Evolutionary conservation across 2,329 filamentous ascomycete species (phyloP).

Genomic region (Botrytis tulipae): DNA sequence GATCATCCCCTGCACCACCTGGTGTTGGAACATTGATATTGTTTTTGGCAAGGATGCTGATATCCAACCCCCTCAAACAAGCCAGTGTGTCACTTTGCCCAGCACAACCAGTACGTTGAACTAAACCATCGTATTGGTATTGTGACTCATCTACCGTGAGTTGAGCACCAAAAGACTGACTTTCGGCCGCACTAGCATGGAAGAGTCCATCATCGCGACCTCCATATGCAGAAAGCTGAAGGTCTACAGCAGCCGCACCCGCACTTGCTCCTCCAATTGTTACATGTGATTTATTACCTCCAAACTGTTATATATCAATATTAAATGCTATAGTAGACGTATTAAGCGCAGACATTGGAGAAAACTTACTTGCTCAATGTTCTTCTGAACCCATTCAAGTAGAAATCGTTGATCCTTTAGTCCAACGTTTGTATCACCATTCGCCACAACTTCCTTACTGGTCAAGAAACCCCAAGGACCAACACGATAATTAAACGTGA

Average conservation of each 20-base stretch:
- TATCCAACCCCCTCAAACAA: conserved; percentile 48
- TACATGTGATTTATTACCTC: conserved; percentile 66
- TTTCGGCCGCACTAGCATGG: conserved; percentile 51
- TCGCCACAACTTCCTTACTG: conserved; percentile 49
- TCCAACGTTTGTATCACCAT: conserved; percentile 63
- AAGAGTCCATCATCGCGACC: conserved; percentile 51
- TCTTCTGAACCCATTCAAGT: conserved; percentile 65
- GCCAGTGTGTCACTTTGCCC: conserved; percentile 41
- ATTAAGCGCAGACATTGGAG: not conserved
- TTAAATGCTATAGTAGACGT: not conserved
- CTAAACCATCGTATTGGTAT: conserved; percentile 53
- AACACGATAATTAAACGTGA: conserved; percentile 75
- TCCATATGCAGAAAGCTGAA: conserved; percentile 59
- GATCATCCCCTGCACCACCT: conserved; percentile 38
- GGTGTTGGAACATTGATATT: conserved; percentile 44
- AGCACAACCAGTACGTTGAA: conserved; percentile 45
- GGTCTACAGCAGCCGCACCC: conserved; percentile 62
- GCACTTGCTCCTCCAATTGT: conserved; percentile 68
- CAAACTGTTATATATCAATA: conserved; percentile 50
- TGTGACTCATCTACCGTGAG: conserved; percentile 48
- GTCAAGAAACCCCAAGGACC: conserved; percentile 72
- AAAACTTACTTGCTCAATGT: conserved; percentile 51
- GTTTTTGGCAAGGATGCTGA: conserved; percentile 43
- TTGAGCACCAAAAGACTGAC: conserved; percentile 51
- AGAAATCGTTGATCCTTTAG: conserved; percentile 68